Evolutionary conservation across 768 basidiomycete genomes (phyloP), one percentile per base, ranked within the genome.

Genomic region (Xerocomus spinulosus): DNA sequence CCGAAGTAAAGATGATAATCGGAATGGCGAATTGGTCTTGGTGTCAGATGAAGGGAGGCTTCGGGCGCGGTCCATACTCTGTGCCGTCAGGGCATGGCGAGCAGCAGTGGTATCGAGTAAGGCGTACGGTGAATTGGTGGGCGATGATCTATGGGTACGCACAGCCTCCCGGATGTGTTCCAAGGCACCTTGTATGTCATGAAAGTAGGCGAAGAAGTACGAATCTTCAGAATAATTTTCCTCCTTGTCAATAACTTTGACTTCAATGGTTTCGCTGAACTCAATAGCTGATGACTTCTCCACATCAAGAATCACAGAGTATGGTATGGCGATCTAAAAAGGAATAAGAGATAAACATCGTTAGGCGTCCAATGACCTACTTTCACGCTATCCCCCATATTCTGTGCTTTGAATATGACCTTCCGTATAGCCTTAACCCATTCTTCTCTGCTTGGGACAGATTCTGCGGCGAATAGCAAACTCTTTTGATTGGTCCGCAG

Each of bases 401-500:
- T 96, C 71, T 97, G 94, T 14, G 87, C 85, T 63, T 92, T 92
- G 73, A 98, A 94, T 46, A 97, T 92, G 46, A 93, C 86, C 67
- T 88, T 95, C 49, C 85, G 81, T 51, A 99, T 84, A 9, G 91
- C 85, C 66, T 96, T 97, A 39, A 98, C 85, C 95, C 95, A 99
- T 69, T 95, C 92, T 39, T 92, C 85, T 39, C 90, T 79, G 62
- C 85, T 91, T 2, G 88, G 84, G 9, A 83, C 70, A 23, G 89
- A 92, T 58, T 93, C 87, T 10, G 88, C 86, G 30, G 77, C 78
- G 43, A 96, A 66, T 23, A 79, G 63, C 42, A 93, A 73, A 13
- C 72, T 78, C 69, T 85, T 87, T 63, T 91, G 84, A 58, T 87
- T 87, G 7, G 92, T 94, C 26, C 88, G 74, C 18, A 97, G 66